phyloP scores from a whole-genome alignment of 2,329 filamentous ascomycete genomes.

The Trichothecium sympodiale region DNA sequence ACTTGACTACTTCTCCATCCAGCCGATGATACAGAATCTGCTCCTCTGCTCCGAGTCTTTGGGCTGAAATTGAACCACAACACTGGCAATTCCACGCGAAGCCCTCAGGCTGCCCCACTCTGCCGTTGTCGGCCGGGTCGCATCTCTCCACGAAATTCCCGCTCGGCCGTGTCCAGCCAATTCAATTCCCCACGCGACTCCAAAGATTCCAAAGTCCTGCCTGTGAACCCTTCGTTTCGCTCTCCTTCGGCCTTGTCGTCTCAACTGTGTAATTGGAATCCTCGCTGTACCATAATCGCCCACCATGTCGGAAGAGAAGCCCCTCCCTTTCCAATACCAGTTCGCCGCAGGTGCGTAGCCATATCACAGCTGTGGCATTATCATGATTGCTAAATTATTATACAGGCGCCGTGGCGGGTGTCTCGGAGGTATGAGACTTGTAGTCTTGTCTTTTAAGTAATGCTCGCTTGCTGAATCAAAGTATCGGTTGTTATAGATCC shows the following conservation, averaged over 20 bases:
- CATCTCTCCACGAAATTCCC: slow-evolving; percentile 2
- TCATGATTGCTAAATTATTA: slow-evolving; percentile 6
- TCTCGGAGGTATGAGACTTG: slow-evolving; percentile 69
- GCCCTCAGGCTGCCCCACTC: background rate
- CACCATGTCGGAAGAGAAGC: slow-evolving; percentile 57
- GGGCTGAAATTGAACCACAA: no score
- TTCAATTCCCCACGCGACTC: background rate
- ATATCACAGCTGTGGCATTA: slow-evolving; percentile 1
- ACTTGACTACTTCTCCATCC: no score
- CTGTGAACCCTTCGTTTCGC: no score
- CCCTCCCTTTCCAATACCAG: slow-evolving; percentile 87
- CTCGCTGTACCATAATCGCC: slow-evolving; percentile 8
- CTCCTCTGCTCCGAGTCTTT: no score
- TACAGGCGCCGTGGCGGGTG: slow-evolving; percentile 82
- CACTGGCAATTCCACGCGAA: no score
- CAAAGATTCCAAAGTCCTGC: no score
- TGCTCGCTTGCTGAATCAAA: slow-evolving; percentile 2
- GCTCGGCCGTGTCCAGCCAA: background rate
- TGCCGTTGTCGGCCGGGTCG: slow-evolving; percentile 3
- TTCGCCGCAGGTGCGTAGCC: slow-evolving; percentile 68
- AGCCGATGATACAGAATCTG: no score
- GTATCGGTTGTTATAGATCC: slow-evolving; percentile 47
- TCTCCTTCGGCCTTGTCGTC: background rate
- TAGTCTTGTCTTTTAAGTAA: slow-evolving; percentile 5
- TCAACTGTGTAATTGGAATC: background rate